Base-by-base conservation (phyloP, 2,329 filamentous ascomycete species). In the Berkeleyomyces basicola region DNA sequence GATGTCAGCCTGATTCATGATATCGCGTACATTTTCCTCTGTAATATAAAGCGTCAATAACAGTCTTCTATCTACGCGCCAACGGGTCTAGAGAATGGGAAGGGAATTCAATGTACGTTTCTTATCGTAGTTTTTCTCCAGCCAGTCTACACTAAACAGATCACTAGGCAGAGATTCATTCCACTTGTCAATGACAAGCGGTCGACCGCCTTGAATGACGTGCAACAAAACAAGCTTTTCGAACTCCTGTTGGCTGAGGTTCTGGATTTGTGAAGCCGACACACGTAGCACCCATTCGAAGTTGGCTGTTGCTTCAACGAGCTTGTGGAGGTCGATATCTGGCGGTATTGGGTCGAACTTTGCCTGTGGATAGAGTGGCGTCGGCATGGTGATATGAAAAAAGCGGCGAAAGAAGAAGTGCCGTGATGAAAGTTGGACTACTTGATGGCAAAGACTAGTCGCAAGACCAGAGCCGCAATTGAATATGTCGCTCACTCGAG, bases 341-440 rank as follows among this genome's bases (percentile, higher is more conserved):
- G 91, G 91, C 0, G 90, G 82, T 57, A 97, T 88, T 1, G 92
- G 91, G 72, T 95, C 90, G 72, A 97, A 97, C 60, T 90, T 89
- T 14, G 90, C 90, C 70, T 90, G 86, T 0, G 89, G 89, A 68
- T 91, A 84, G 64, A 86, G 77, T 11, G 86, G 79, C 14, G 78
- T 76, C 62, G 88, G 87, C 90, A 96, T 96, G 37, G 69, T 79
- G 69, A 65, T 63, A 11, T 9, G 37, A 43, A 23, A 42, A 31
- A 37, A 10, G 16, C 39, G 9, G 40, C 57, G 9, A 11, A 23
- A 23, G 23, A 23, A 23, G 23, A 23, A 23, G 23, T 23, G 23
- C 23, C 23, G 23, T 23, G n/a, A 23, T 23, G 46, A 23, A 49
- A 49, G n/a, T 16, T 23, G 46, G 14, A 23, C 46, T 49, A 16